phyloP scores from a whole-genome alignment of 1,284 basidiomycete species.

The Apiotrichum brassicae region DNA sequence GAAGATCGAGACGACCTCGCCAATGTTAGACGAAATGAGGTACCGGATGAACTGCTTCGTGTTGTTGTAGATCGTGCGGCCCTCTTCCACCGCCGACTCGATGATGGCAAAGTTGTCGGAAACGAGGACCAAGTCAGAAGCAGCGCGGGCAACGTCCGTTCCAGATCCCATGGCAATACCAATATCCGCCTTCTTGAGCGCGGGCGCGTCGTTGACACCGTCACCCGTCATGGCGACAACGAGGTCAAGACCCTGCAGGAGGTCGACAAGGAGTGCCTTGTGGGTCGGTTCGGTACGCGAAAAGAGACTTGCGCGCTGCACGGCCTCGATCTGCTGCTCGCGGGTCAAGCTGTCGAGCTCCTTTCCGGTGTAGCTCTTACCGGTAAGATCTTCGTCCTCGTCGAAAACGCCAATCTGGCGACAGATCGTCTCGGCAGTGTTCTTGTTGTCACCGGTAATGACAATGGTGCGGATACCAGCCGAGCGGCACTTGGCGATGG shows the following conservation, averaged over 20 bases:
- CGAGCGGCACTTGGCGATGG: conserved; percentile 81
- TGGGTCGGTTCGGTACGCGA: conserved; percentile 90
- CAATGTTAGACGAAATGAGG: conserved; percentile 88
- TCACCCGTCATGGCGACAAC: conserved; percentile 99
- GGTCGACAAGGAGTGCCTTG: conserved; percentile 88
- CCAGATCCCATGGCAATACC: conserved; percentile 99
- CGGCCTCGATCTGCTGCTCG: conserved; percentile 75
- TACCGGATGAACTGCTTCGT: conserved; percentile 79
- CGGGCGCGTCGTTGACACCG: conserved; percentile 95
- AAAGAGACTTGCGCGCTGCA: conserved; percentile 82
- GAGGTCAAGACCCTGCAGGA: conserved; percentile 83
- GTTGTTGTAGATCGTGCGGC: conserved; percentile 95
- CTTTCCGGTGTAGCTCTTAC: conserved; percentile 89
- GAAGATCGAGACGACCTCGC: conserved; percentile 97
- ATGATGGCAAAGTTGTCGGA: conserved; percentile 68
- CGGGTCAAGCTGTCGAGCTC: conserved; percentile 74
- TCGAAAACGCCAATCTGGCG: conserved; percentile 90
- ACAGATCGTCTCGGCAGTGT: conserved; percentile 95
- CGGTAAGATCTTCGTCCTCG: conserved; percentile 70
- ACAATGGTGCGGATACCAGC: conserved; percentile 96
- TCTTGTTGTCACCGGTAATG: conserved; percentile 98
- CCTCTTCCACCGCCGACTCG: conserved; percentile 91
- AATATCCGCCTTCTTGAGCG: conserved; percentile 94
- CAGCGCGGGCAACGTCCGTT: conserved; percentile 96
- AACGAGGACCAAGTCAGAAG: conserved; percentile 92